A percentile compares a stretch with the other conserved stretches of the same genome.
Conservation (phyloP, 169 alveolate genomes). For the Besnoitia besnoiti region DNA sequence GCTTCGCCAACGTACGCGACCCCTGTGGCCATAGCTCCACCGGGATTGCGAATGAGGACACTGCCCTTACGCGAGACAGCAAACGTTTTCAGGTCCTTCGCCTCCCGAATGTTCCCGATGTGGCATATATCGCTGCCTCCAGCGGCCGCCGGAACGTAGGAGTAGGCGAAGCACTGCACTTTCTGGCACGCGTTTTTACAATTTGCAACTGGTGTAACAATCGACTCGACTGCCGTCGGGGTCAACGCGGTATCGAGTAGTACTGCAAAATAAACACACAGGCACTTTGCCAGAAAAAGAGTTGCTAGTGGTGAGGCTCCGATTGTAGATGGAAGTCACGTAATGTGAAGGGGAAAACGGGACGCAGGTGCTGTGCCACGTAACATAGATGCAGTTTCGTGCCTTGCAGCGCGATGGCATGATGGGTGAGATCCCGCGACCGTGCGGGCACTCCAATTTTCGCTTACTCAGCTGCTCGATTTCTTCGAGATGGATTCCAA, state of each 20-base stretch:
- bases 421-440: no score
- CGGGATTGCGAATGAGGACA: not conserved
- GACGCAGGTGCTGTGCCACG: no score
- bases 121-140: not conserved
- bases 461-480: not conserved
- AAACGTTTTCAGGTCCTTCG: not conserved
- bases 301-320: no score
- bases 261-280: not conserved
- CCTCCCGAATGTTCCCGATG: not conserved
- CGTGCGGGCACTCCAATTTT: no score
- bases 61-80: not conserved
- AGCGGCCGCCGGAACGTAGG: not conserved
- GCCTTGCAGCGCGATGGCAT: no score
- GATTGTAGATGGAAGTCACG: no score
- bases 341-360: no score
- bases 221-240: not conserved
- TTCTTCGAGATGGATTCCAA: not conserved
- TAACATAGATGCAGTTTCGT: no score
- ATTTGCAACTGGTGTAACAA: not conserved
- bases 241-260: not conserved
- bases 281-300: no score
- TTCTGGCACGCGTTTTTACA: not conserved
- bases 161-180: not conserved
- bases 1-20: not conserved
- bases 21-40: not conserved